phyloP scores from a whole-genome alignment of 2,329 filamentous ascomycete genomes.

The Nemania sp. region DNA sequence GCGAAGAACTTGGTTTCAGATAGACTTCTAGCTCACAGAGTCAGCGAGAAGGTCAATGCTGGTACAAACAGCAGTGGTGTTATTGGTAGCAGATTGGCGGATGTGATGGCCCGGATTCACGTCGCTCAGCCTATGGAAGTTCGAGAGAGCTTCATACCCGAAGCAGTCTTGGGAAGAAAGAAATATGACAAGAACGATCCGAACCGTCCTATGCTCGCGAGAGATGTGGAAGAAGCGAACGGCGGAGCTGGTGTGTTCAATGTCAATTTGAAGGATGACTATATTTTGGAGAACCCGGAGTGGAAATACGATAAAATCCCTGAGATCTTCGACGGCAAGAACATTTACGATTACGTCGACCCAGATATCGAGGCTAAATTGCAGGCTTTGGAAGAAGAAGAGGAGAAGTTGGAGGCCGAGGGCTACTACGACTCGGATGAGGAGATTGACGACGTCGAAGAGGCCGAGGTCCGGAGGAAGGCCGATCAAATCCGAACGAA shows the following conservation, averaged over 20 bases:
- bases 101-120: conserved; percentile 92
- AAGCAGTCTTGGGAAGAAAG: conserved; percentile 75
- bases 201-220: conserved; percentile 77
- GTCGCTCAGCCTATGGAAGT: conserved; percentile 88
- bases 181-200: conserved; percentile 92
- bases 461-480: conserved; percentile 86
- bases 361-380: conserved; percentile 95
- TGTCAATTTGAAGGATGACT: conserved; percentile 87
- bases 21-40: conserved; percentile 86
- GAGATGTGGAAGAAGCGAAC: conserved; percentile 87
- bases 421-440: conserved; percentile 90
- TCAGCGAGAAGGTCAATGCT: conserved; percentile 94
- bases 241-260: conserved; percentile 96
- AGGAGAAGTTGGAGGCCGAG: conserved; percentile 87
- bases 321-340: conserved; percentile 92
- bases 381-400: conserved; percentile 88
- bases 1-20: conserved; percentile 97
- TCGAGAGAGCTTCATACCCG: conserved; percentile 85
- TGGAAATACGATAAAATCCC: conserved; percentile 98
- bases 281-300: conserved; percentile 81
- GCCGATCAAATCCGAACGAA: conserved; percentile 96
- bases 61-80: conserved; percentile 76
- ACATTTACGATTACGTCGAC: conserved; percentile 96
- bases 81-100: conserved; percentile 79
- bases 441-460: conserved; percentile 83